phyloP scores from a whole-genome alignment of 2,329 filamentous ascomycete species.

The Cladosporium phlei region DNA sequence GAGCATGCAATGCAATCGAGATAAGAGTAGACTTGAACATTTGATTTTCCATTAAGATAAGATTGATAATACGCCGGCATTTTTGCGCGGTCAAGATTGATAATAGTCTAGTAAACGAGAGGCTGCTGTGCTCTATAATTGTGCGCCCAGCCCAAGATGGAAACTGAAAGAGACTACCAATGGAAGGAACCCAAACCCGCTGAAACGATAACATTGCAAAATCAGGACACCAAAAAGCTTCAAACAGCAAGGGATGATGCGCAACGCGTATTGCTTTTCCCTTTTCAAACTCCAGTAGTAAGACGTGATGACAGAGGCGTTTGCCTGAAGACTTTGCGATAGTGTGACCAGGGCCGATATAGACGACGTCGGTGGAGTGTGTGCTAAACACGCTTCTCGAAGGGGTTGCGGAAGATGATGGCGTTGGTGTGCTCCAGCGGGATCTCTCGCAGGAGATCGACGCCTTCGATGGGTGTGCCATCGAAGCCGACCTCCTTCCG shows the following conservation, averaged over 20 bases:
- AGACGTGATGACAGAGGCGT: neutral
- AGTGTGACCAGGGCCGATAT: neutral
- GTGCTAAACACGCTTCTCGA: slow-evolving; percentile 4
- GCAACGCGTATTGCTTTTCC: neutral
- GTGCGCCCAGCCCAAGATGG: neutral
- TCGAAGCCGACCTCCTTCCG: slow-evolving; percentile 34
- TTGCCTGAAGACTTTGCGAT: neutral
- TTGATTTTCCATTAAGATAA: too few species aligned
- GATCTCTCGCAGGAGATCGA: slow-evolving; percentile 42
- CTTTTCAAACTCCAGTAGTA: neutral
- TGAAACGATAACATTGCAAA: too few species aligned
- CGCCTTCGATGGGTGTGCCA: slow-evolving; percentile 43
- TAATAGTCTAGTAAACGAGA: neutral
- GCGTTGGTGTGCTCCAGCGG: slow-evolving; percentile 22
- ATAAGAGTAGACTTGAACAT: too few species aligned
- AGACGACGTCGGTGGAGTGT: neutral
- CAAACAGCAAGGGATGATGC: too few species aligned
- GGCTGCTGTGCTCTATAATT: slow-evolving; percentile 1
- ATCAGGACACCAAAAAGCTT: too few species aligned
- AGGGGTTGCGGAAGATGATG: slow-evolving; percentile 23
- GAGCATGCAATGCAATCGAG: too few species aligned
- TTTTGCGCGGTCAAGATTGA: too few species aligned
- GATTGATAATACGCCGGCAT: too few species aligned
- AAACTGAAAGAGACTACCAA: neutral
- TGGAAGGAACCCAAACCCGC: too few species aligned